A percentile compares a stretch with the other conserved stretches of the same genome.
Evolutionary conservation across 2,329 filamentous ascomycete genomes (phyloP).

Genomic region (Fusarium albidum): DNA sequence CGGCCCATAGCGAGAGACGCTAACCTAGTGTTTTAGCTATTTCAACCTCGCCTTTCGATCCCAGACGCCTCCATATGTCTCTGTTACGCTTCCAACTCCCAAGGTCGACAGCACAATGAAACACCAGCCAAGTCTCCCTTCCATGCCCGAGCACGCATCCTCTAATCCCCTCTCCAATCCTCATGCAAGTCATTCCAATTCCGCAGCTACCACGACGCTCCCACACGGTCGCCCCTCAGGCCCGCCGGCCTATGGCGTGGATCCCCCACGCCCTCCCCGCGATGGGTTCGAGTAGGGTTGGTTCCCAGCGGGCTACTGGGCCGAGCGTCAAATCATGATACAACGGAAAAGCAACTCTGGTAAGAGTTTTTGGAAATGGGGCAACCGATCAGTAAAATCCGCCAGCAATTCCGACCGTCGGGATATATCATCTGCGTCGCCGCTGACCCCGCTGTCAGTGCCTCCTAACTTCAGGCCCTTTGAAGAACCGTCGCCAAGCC

Average conservation of each 20-base stretch:
- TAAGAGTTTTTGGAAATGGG: slow-evolving; percentile 52
- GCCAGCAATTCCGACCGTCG: slow-evolving; percentile 44
- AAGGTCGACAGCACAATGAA: slow-evolving; percentile 20
- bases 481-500: slow-evolving; percentile 23
- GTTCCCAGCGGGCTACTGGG: slow-evolving; percentile 70
- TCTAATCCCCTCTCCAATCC: background rate
- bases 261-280: slow-evolving; percentile 63
- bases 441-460: slow-evolving; percentile 34
- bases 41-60: slow-evolving; percentile 41
- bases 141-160: slow-evolving; percentile 17
- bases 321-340: slow-evolving; percentile 56
- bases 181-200: slow-evolving; percentile 6
- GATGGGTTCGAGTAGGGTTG: slow-evolving; percentile 69
- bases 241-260: slow-evolving; percentile 45
- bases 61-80: slow-evolving; percentile 25
- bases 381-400: slow-evolving; percentile 48
- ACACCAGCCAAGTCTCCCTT: slow-evolving; percentile 28
- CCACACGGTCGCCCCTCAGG: background rate
- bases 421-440: slow-evolving; percentile 34
- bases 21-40: slow-evolving; percentile 38
- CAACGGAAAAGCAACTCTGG: slow-evolving; percentile 45
- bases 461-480: slow-evolving; percentile 18
- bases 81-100: slow-evolving; percentile 6
- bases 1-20: rapidly evolving
- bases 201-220: slow-evolving; percentile 6